Base-by-base conservation (phyloP, 2,329 filamentous ascomycete genomes). In the Talaromyces funiculosus region DNA sequence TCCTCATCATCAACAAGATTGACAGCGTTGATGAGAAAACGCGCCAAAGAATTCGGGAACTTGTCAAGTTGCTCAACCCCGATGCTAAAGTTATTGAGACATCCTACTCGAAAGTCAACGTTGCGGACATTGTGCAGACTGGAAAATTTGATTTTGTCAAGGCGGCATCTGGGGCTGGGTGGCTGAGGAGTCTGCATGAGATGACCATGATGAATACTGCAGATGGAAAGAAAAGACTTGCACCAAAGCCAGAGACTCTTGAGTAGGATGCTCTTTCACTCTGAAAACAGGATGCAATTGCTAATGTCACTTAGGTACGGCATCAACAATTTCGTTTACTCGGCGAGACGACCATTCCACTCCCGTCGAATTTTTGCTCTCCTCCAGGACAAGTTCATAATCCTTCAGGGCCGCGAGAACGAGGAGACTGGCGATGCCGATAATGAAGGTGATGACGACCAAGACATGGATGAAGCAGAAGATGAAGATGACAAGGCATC, bases 291-390 rank as follows among this genome's bases (percentile, higher is more conserved):
- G 10, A 33, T 33, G n/a, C 9, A 20, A 16, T 12, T 35, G 9
- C n/a, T 33, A 6, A 51, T 10, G 10, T 8, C n/a, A 3, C 5
- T 22, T 14, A 80, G 77, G 64, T 90, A 90, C 67, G 86, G 86
- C 7, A 86, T 90, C 10, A 82, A 84, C 37, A 90, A 84, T 68
- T 89, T 89, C 65, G 84, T 90, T 12, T 90, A 90, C 69, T 78
- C 80, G 0, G 82, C 84, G 0, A 78, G 83, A 7, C 76, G 82
- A 0, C 85, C 85, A 16, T 78, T 79, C 57, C 73, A 78, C 53
- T 72, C 77, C 3, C 72, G 73, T 33, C 67, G 71, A 3, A 64
- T 78, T 14, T 78, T 76, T 61, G 66, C 69, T 24, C 67, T 79
- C 14, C 69, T 79, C 2, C 71, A 79, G 47, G 75, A 79, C 62